These are phyloP conservation scores for Pseudonectria buxi DNA, from an alignment of 2,329 filamentous ascomycete genomes.

Conservation along the genomic window DNA sequence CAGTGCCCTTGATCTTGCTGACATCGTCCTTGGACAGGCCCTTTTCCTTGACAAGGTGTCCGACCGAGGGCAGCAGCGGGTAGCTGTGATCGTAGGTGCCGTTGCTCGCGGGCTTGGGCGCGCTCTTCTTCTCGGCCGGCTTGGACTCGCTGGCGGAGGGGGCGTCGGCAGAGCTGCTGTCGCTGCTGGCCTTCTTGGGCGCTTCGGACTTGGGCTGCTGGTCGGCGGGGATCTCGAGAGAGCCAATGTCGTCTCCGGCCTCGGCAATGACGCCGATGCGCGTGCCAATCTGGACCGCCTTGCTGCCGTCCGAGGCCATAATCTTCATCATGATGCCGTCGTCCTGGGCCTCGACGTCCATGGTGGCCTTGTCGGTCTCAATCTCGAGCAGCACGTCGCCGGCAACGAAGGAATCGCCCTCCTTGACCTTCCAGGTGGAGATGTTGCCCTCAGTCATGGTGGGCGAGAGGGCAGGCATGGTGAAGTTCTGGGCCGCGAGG, in stretches of 20 bases:
- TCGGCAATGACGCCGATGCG: slow-evolving; percentile 82
- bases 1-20: slow-evolving; percentile 76
- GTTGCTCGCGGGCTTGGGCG: slow-evolving; percentile 30
- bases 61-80: slow-evolving; percentile 76
- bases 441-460: slow-evolving; percentile 95
- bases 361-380: slow-evolving; percentile 89
- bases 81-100: slow-evolving; percentile 60
- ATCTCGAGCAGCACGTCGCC: slow-evolving; percentile 88
- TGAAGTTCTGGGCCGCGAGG: slow-evolving; percentile 77
- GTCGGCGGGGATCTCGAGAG: slow-evolving; percentile 69
- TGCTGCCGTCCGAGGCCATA: slow-evolving; percentile 63
- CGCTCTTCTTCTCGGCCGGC: slow-evolving; percentile 29
- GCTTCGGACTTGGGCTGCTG: slow-evolving; percentile 57
- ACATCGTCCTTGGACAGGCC: slow-evolving; percentile 69
- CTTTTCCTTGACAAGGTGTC: slow-evolving; percentile 72
- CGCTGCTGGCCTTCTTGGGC: slow-evolving; percentile 29
- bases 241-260: slow-evolving; percentile 67
- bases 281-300: slow-evolving; percentile 69
- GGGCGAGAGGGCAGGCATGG: slow-evolving; percentile 84
- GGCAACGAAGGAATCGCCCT: slow-evolving; percentile 74
- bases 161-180: slow-evolving; percentile 12
- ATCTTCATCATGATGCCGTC: slow-evolving; percentile 85
- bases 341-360: slow-evolving; percentile 91
- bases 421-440: slow-evolving; percentile 76
- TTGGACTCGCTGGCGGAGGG: slow-evolving; percentile 25